Base-by-base conservation (phyloP, 2,329 filamentous ascomycete genomes). In the Blastomyces gilchristii region DNA sequence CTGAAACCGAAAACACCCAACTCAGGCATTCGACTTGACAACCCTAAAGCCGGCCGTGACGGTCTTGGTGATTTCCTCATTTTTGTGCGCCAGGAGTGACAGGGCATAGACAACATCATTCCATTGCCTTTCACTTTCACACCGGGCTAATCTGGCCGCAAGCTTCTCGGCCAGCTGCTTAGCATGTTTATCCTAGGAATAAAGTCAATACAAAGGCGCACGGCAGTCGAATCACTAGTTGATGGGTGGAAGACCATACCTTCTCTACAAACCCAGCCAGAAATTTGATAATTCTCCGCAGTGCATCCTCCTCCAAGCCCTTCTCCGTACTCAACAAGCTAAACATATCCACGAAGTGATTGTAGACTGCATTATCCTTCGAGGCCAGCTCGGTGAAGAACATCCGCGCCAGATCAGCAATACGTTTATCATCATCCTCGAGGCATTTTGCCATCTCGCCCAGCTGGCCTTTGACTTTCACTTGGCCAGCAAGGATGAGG, bases 301-400 rank as follows among this genome's bases (percentile, higher is more conserved):
- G 87, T 31, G 88, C 85, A 69, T 96, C 91, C 74, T 97, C 93
- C 11, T 91, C 87, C 68, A 99, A 80, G 39, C 81, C 84, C 61
- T 84, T 84, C 69, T 95, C 93, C 0, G 91, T 89, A 63, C 90
- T 94, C 57, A 99, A 81, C 67, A 97, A 79, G 72, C 89, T 93
- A 76, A 99, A 99, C 90, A 99, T 97, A 73, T 99, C 94, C 37
- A 99, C 91, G 76, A 99, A 99, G 78, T 99, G 93, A 74, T 99
- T 99, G 76, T 99, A 99, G 2, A 99, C 91, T 2, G 94, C 94
- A 72, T 99, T 99, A 74, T 99, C 94, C 80, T 99, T 99, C 69
- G 91, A 96, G 65, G 92, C 91, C 62, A 99, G 83, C 76, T 99
- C 94, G 0, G 91, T 93, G 76, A 99, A 99, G 84, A 99, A 99